phyloP scores from a whole-genome alignment of 768 basidiomycete species.

The Termitomyces sp. region DNA sequence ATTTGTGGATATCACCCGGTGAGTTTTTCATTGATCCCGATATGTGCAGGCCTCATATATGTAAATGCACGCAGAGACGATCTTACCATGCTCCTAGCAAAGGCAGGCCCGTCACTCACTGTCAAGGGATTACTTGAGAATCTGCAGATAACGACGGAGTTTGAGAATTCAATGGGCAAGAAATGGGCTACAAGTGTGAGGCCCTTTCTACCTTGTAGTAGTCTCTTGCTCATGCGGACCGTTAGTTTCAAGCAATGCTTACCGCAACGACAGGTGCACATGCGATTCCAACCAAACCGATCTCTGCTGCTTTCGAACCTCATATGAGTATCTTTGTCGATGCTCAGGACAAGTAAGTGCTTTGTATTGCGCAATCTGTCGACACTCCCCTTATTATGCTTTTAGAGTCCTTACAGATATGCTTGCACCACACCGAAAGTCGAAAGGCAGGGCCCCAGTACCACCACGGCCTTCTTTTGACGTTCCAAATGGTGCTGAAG shows the following conservation, averaged over 20 bases:
- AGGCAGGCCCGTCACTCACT: conserved; percentile 64
- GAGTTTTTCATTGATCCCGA: background rate
- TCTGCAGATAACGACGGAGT: conserved; percentile 82
- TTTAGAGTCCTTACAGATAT: conserved; percentile 83
- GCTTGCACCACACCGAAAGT: conserved; percentile 73
- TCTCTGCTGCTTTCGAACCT: conserved; percentile 88
- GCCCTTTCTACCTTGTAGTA: background rate
- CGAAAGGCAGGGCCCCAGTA: conserved; percentile 22
- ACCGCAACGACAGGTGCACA: conserved; percentile 42
- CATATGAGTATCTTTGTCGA: conserved; percentile 93
- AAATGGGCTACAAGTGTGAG: conserved; percentile 76
- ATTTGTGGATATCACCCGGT: conserved; percentile 92
- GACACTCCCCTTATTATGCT: background rate
- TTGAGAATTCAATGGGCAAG: conserved; percentile 75
- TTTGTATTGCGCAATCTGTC: background rate
- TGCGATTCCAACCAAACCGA: conserved; percentile 54
- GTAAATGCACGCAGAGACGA: conserved; percentile 57
- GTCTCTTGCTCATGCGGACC: background rate
- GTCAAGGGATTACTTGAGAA: conserved; percentile 82
- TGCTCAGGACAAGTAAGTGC: conserved; percentile 84
- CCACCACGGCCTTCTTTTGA: conserved; percentile 70
- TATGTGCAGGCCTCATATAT: background rate
- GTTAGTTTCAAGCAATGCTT: conserved; percentile 62
- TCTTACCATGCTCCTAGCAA: conserved; percentile 72
- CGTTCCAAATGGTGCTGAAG: conserved; percentile 36